phyloP scores from a whole-genome alignment of 2,329 filamentous ascomycete genomes.

The Colletotrichum gigasporum region DNA sequence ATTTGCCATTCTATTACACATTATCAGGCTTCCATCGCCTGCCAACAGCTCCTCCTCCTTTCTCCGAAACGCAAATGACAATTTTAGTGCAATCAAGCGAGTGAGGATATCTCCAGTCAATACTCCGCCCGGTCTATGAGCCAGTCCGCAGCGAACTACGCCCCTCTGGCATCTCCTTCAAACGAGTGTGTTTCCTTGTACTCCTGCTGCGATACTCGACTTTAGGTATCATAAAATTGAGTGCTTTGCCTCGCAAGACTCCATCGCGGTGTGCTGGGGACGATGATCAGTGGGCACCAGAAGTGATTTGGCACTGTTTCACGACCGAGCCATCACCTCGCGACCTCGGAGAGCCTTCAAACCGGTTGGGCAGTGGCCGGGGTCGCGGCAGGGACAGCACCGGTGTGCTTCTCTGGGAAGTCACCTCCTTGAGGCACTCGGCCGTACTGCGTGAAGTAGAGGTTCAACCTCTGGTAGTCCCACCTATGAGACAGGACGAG shows the following conservation, averaged over 20 bases:
- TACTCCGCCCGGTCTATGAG: not conserved
- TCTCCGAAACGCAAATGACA: not conserved
- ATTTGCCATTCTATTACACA: not conserved
- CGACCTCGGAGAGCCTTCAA: too few relatives aligned
- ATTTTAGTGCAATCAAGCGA: not conserved
- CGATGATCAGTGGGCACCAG: too few relatives aligned
- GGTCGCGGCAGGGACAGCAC: conserved; percentile 35
- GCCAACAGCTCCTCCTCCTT: not conserved
- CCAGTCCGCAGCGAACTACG: not conserved
- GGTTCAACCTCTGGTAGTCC: conserved; percentile 61
- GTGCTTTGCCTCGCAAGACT: too few relatives aligned
- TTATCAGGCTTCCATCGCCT: not conserved
- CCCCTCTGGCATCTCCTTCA: not conserved
- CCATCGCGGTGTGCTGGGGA: too few relatives aligned
- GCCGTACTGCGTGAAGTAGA: conserved; percentile 65
- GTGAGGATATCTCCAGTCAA: conserved; percentile 12
- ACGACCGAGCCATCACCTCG: too few relatives aligned
- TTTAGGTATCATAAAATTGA: too few relatives aligned
- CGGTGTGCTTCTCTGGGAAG: conserved; percentile 56
- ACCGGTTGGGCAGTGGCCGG: conserved; percentile 31
- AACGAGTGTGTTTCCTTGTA: not conserved
- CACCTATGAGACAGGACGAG: conserved; percentile 56
- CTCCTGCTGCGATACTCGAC: too few relatives aligned
- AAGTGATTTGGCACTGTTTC: too few relatives aligned
- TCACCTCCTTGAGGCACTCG: conserved; percentile 54